phyloP scores from a whole-genome alignment of 116 monocot species.

The Cymodocea nodosa region DNA sequence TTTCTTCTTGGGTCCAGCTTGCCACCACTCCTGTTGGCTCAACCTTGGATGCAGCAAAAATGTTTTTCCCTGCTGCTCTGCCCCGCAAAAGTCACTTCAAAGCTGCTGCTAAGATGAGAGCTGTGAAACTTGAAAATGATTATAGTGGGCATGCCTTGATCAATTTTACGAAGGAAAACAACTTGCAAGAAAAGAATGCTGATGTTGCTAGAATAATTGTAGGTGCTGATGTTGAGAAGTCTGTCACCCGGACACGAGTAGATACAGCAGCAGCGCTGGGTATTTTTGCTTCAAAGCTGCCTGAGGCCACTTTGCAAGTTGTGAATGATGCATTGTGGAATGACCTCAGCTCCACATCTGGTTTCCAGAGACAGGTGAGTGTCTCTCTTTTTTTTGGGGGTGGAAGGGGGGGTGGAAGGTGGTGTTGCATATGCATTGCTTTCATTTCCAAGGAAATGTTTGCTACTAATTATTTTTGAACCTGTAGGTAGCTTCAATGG shows the following conservation, averaged over 20 bases:
- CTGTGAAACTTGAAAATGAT: constrained; percentile 51
- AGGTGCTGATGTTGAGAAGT: constrained; percentile 75
- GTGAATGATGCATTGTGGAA: constrained; percentile 53
- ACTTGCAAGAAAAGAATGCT: constrained; percentile 25
- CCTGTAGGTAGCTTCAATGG: constrained; percentile 71
- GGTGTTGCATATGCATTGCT: background rate
- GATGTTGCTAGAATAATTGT: constrained; percentile 62
- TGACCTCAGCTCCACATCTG: constrained; percentile 55
- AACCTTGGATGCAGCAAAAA: constrained; percentile 58
- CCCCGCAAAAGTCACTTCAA: constrained; percentile 80
- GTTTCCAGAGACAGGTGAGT: constrained; percentile 82
- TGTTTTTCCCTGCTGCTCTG: constrained; percentile 82
- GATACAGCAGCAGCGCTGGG: constrained; percentile 71
- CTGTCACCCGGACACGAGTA: constrained; percentile 71
- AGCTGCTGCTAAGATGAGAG: constrained; percentile 91
- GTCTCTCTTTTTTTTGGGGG: background rate
- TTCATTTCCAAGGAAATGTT: background rate
- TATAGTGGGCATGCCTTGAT: constrained; percentile 14
- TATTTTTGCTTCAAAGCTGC: constrained; percentile 61
- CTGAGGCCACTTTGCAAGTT: constrained; percentile 36
- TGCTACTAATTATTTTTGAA: background rate
- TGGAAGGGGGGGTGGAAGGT: too few species aligned
- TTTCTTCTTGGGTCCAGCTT: constrained; percentile 70
- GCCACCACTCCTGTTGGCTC: constrained; percentile 81
- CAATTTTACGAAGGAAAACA: constrained; percentile 38